A percentile compares a stretch with the other conserved stretches of the same genome.
Conservation (phyloP, 2,329 filamentous ascomycete species). For the Sporothrix curviconia region DNA sequence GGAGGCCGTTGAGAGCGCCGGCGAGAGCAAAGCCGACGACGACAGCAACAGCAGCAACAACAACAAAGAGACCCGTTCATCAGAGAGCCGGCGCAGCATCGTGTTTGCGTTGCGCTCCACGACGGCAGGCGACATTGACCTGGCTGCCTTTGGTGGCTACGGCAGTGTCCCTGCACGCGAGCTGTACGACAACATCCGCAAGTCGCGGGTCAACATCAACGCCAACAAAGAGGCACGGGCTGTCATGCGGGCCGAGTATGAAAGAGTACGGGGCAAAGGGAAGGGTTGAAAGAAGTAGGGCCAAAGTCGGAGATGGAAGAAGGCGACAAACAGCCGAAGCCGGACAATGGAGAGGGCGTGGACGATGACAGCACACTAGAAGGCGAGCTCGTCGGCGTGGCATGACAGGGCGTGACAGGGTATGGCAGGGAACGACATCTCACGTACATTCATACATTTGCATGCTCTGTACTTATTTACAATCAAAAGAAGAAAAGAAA, state of each 20-base stretch:
- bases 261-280: neutral
- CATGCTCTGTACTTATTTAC: too few relatives aligned
- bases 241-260: slow-evolving; percentile 12
- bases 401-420: too few relatives aligned
- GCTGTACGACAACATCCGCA: slow-evolving; percentile 18
- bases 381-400: neutral
- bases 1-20: neutral
- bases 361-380: neutral
- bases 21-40: too few relatives aligned
- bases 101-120: slow-evolving; percentile 22
- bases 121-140: slow-evolving; percentile 15
- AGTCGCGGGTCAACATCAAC: slow-evolving; percentile 21
- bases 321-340: neutral
- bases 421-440: too few relatives aligned
- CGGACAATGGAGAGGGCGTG: neutral
- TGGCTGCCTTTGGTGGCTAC: slow-evolving; percentile 13
- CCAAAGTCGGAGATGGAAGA: neutral
- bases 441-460: too few relatives aligned
- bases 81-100: slow-evolving; percentile 19
- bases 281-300: neutral
- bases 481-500: too few relatives aligned
- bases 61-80: neutral
- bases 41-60: too few relatives aligned
- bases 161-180: slow-evolving; percentile 11
- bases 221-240: slow-evolving; percentile 13